Conservation (phyloP, 1,139 yeast genomes). For the Saccharomyces hybrid region DNA sequence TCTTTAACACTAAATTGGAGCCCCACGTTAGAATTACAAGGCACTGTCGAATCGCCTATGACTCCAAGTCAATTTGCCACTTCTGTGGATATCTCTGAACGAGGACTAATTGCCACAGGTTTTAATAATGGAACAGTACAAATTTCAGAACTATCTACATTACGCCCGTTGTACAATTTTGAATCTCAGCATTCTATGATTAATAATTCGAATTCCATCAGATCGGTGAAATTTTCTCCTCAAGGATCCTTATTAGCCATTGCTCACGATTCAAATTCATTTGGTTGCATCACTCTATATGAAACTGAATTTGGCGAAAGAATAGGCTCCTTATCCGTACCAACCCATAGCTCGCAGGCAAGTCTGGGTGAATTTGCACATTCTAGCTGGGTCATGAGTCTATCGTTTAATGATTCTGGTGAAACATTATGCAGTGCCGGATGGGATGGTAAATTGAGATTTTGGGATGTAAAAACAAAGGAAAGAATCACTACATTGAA, state of each 20-base stretch:
- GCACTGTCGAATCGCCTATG: conserved; percentile 11
- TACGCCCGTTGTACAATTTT: conserved; percentile 68
- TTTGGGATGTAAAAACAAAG: conserved; percentile 80
- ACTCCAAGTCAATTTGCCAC: conserved; percentile 41
- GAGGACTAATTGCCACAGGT: conserved; percentile 62
- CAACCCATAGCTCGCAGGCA: conserved; percentile 49
- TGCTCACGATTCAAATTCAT: conserved; percentile 73
- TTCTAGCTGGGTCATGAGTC: conserved; percentile 76
- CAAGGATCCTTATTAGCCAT: conserved; percentile 67
- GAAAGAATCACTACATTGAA: conserved; percentile 70
- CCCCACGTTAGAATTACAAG: conserved; percentile 31
- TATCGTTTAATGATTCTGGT: conserved; percentile 75
- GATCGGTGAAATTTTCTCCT: conserved; percentile 73
- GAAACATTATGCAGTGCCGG: conserved; percentile 67
- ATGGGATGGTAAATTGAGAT: conserved; percentile 69
- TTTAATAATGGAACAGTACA: conserved; percentile 76
- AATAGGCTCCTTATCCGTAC: conserved; percentile 63
- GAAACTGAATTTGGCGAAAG: conserved; percentile 85
- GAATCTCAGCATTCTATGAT: conserved; percentile 25
- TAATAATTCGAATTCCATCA: conserved; percentile 45
- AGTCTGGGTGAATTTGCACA: conserved; percentile 74
- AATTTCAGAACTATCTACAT: conserved; percentile 53
- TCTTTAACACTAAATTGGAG: not conserved
- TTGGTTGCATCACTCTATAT: conserved; percentile 69
- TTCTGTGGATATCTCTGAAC: conserved; percentile 42